phyloP scores from a whole-genome alignment of 1,284 basidiomycete genomes.

The Ceratobasidium theobromae region DNA sequence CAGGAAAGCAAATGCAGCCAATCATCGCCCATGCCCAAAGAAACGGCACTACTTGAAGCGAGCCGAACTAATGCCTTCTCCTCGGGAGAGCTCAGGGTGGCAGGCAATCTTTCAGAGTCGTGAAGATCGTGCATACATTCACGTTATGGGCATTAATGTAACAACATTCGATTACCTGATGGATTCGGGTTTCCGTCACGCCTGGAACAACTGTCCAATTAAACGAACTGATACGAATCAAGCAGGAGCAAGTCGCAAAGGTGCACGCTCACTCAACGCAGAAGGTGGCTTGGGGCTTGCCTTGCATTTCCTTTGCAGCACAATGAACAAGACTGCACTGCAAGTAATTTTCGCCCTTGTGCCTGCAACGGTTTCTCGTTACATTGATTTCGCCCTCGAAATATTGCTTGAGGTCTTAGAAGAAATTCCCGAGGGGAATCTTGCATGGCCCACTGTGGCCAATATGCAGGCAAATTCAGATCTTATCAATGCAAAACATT shows the following conservation, averaged over 20 bases:
- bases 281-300: conserved; percentile 50
- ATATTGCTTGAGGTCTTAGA: conserved; percentile 45
- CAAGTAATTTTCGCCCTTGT: conserved; percentile 46
- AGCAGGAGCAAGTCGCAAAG: background rate
- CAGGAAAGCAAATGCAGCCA: too few species aligned
- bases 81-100: too few species aligned
- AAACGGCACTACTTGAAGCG: too few species aligned
- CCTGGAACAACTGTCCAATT: background rate
- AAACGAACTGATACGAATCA: background rate
- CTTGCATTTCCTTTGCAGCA: conserved; percentile 50
- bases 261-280: conserved; percentile 47
- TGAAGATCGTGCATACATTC: too few species aligned
- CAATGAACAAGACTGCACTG: conserved; percentile 47
- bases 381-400: conserved; percentile 44
- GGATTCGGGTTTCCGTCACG: too few species aligned
- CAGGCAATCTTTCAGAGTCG: too few species aligned
- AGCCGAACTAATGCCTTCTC: too few species aligned
- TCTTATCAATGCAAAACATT: background rate
- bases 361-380: conserved; percentile 41
- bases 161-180: too few species aligned
- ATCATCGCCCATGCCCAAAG: too few species aligned
- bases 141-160: too few species aligned
- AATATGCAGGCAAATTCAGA: background rate
- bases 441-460: conserved; percentile 42
- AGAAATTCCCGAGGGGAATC: conserved; percentile 42